Base-by-base conservation (phyloP, 2,329 filamentous ascomycete genomes). In the Beauveria sp. region DNA sequence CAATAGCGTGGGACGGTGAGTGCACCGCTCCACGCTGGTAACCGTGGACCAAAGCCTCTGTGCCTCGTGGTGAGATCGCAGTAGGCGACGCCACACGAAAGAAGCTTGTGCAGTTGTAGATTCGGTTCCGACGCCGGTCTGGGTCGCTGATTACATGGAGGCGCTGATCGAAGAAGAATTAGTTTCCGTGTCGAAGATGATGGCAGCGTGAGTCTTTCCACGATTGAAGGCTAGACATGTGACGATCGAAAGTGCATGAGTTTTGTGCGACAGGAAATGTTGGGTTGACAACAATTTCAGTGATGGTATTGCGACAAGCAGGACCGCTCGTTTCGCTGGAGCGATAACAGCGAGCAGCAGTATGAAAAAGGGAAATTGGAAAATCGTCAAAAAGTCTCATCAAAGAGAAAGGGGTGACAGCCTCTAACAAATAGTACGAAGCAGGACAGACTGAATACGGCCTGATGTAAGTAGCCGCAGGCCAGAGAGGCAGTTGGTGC, bases 1-100 rank as follows among this genome's bases (percentile, higher is more conserved):
- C 61, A 64, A 68, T 65, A 64, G 67, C 70, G 73, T 76, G 70
- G 67, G 70, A 77, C 73, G 70, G 69, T 63, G 67, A 67, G 75
- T 73, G 67, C 75, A 78, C 77, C 73, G 71, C 72, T 70, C 70
- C 71, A 73, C 70, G 72, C 67, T 65, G 66, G 66, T 68, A 60
- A 70, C 62, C 58, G 67, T 65, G 65, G 69, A 68, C 68, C 62
- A 66, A 66, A 66, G 65, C 66, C 68, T 68, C 66, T 68, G 67
- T 68, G 64, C 65, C 64, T 62, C 65, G 67, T 63, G 16, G 65
- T 63, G 62, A 63, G 63, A 58, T 60, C 57, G 66, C 62, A 66
- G 28, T 61, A 68, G 63, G 67, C 66, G 65, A 65, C 65, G 65
- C 64, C 65, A 67, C 67, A 68, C 64, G 60, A 68, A 64, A 3